phyloP scores from a whole-genome alignment of 768 basidiomycete species.

The Phanerodontia chrysosporium region DNA sequence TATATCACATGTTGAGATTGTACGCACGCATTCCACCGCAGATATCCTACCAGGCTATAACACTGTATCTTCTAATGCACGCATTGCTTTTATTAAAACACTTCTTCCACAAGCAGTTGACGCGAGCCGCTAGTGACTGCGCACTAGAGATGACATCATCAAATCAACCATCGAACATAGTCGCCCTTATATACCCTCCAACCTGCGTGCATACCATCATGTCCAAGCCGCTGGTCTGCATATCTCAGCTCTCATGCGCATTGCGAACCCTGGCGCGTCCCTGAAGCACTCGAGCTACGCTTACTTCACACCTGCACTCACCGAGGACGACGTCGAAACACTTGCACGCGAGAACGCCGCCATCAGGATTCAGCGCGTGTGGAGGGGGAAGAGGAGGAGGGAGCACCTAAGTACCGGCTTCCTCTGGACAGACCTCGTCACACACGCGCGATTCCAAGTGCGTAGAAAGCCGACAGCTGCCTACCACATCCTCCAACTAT shows the following conservation, averaged over 20 bases:
- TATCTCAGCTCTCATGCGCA: not conserved
- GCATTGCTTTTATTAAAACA: constrained; percentile 7
- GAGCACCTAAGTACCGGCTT: constrained; percentile 18
- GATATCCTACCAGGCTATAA: constrained; percentile 17
- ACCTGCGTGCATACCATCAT: not conserved
- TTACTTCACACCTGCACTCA: not conserved
- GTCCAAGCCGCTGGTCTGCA: not conserved
- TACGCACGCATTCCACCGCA: constrained; percentile 12
- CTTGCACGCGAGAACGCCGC: constrained; percentile 17
- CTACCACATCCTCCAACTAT: not conserved
- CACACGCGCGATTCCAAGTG: constrained; percentile 23
- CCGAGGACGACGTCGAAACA: constrained; percentile 15
- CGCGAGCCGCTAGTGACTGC: not conserved
- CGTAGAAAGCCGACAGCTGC: not conserved
- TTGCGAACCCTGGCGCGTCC: not conserved
- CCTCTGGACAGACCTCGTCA: constrained; percentile 20
- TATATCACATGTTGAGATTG: constrained; percentile 14
- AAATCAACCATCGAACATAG: not conserved
- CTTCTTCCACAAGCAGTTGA: too few relatives aligned
- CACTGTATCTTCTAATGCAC: constrained; percentile 20
- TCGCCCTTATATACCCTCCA: not conserved
- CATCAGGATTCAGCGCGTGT: constrained; percentile 20
- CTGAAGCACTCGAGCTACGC: not conserved
- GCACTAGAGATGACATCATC: constrained; percentile 2
- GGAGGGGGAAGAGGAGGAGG: constrained; percentile 16